Percentiles rank a stretch among this genome's conserved stretches.
Conservation (phyloP, 371 early-diverging fungal genomes). For the Lichtheimia hyalospora region DNA sequence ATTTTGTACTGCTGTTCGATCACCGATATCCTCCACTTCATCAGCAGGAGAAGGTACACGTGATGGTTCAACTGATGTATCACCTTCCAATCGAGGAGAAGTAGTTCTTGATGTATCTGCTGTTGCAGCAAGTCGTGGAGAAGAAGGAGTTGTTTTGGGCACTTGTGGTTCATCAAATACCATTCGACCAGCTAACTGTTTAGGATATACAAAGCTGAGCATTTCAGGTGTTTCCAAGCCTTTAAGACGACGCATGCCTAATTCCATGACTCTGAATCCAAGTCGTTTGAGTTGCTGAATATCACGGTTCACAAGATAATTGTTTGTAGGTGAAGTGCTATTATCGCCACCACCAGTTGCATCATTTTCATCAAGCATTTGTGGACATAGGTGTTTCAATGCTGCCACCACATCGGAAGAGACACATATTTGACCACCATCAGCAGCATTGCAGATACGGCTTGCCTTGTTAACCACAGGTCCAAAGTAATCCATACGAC, state of each 20-base stretch:
- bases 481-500: conserved; percentile 96
- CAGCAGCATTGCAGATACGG: conserved; percentile 84
- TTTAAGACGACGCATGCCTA: conserved; percentile 85
- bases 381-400: conserved; percentile 34
- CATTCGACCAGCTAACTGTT: conserved; percentile 50
- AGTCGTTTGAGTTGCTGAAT: conserved; percentile 66
- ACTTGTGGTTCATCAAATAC: conserved; percentile 21
- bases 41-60: not conserved
- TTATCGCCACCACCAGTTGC: conserved; percentile 11
- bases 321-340: conserved; percentile 12
- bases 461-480: conserved; percentile 91
- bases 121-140: conserved; percentile 6
- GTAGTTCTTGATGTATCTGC: conserved; percentile 7
- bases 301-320: conserved; percentile 49
- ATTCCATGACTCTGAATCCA: conserved; percentile 68
- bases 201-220: conserved; percentile 72
- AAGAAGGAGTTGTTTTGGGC: not conserved
- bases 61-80: not conserved
- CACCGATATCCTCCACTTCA: not conserved
- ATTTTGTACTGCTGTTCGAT: no score
- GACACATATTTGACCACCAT: conserved; percentile 89
- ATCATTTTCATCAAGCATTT: conserved; percentile 31
- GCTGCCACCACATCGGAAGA: conserved; percentile 65
- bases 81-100: conserved; percentile 3
- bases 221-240: conserved; percentile 89